These are phyloP conservation scores for Chaetothyriales sp. DNA, from an alignment of 2,329 filamentous ascomycete genomes.

Conservation along the genomic window DNA sequence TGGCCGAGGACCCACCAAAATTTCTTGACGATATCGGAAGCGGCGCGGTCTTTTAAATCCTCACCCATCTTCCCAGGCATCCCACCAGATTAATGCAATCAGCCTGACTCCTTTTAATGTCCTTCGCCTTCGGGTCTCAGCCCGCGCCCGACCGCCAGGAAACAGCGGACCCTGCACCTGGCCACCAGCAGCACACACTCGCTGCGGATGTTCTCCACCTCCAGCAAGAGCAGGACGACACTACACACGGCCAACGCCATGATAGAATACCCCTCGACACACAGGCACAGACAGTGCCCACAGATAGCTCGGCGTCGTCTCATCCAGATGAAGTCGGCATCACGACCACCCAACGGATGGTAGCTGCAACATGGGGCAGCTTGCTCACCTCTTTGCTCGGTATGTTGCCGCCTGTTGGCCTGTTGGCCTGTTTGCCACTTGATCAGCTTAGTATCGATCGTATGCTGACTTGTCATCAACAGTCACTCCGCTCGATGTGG, in stretches of 20 bases:
- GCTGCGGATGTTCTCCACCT: neutral
- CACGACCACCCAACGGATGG: conserved; percentile 78
- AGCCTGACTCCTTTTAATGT: neutral
- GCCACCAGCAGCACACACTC: neutral
- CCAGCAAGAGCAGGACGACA: neutral
- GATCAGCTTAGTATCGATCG: conserved; percentile 6
- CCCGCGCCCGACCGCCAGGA: neutral
- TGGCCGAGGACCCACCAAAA: neutral
- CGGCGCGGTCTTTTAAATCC: neutral
- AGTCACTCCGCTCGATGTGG: conserved; percentile 95
- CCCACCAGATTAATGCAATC: neutral
- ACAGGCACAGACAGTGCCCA: conserved; percentile 4
- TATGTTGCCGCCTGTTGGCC: too few relatives aligned
- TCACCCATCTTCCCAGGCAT: neutral
- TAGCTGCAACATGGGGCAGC: conserved; percentile 82
- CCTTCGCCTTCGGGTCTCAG: neutral
- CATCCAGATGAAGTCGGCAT: conserved; percentile 35
- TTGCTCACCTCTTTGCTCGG: conserved; percentile 76
- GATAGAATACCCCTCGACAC: conserved; percentile 14
- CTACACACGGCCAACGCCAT: conserved; percentile 14
- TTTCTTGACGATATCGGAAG: neutral
- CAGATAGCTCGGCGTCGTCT: conserved; percentile 9
- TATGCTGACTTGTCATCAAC: neutral
- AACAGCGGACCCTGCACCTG: neutral
- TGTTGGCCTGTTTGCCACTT: conserved; percentile 3